Base-by-base conservation (phyloP, 169 alveolate genomes). In the Plasmodium knowlesi region DNA sequence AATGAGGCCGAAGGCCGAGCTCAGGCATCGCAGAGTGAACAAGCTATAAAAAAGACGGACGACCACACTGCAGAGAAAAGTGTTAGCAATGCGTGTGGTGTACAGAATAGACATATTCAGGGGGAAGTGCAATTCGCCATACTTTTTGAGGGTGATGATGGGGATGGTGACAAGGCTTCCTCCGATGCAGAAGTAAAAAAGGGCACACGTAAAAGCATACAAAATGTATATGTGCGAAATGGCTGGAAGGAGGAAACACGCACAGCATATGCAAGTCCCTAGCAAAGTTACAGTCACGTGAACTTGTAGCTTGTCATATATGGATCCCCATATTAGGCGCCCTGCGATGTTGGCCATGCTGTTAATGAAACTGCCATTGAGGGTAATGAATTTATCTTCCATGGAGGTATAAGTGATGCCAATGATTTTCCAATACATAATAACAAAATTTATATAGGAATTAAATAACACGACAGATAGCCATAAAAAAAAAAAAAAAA, bases 391-490 rank as follows among this genome's bases (percentile, higher is more conserved):
- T 32, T 41, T 61, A 76, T 86, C 93, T 46, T 86, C 84, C 19
- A 86, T 78, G 28, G 46, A 25, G 67, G 93, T 86, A 32, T 86
- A 86, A 34, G 82, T 86, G 12, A 86, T 78, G 39, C 93, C 93
- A 30, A 86, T 76, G 22, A 86, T 76, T 76, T 86, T 86, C 93
- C 93, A 86, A 76, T 86, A 86, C 93, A 86, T 86, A n/a, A 86
- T 74, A 16, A 86, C 46, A 28, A 46, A 86, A 76, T 86, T 86
- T 3, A 86, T 74, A 86, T 86, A 86, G 3, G 73, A 74, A 46
- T 86, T 86, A 57, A 76, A 86, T 0, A 86, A 76, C 14, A 86
- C 93, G 2, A 86, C 50, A 50, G 93, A 86, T 46, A 86, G 2
- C 93, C 93, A 86, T 46, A 86, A 50, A 6, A 86, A 16, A 34